Evolutionary conservation across 306 rosid species (phyloP).

Genomic region (Cucumis melo): DNA sequence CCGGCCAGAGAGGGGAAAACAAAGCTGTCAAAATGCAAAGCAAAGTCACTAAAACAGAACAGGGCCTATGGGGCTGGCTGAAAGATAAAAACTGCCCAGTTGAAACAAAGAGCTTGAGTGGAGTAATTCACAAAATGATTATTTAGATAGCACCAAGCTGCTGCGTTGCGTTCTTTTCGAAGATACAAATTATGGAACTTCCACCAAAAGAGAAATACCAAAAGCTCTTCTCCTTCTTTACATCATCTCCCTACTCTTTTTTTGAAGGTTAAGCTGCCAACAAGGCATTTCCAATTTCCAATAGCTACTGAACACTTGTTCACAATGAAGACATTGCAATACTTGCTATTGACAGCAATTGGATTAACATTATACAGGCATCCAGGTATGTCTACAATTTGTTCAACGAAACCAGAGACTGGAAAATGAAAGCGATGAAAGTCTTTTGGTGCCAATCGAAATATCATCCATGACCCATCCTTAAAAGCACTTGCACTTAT

Average conservation of each 20-base stretch:
- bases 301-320: conserved; percentile 78
- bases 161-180: conserved; percentile 18
- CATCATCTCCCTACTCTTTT: conserved; percentile 59
- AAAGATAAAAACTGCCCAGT: too few species aligned
- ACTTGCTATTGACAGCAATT: conserved; percentile 95
- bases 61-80: too few species aligned
- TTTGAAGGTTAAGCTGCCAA: conserved; percentile 77
- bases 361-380: conserved; percentile 89
- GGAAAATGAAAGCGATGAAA: too few species aligned
- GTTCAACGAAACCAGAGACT: conserved; percentile 46
- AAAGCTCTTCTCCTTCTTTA: conserved; percentile 97
- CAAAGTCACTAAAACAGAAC: too few species aligned
- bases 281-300: conserved; percentile 96
- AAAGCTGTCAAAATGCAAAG: too few species aligned
- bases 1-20: too few species aligned
- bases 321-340: conserved; percentile 92
- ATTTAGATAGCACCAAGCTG: too few species aligned
- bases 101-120: too few species aligned
- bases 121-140: too few species aligned
- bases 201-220: conserved; percentile 98
- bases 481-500: too few species aligned
- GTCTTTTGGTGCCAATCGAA: too few species aligned
- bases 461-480: too few species aligned
- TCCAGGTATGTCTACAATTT: conserved; percentile 66
- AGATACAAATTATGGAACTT: conserved; percentile 81